These are phyloP conservation scores for Pyrenula aspistea DNA, from an alignment of 495 filamentous ascomycete species.

Conservation along the genomic window DNA sequence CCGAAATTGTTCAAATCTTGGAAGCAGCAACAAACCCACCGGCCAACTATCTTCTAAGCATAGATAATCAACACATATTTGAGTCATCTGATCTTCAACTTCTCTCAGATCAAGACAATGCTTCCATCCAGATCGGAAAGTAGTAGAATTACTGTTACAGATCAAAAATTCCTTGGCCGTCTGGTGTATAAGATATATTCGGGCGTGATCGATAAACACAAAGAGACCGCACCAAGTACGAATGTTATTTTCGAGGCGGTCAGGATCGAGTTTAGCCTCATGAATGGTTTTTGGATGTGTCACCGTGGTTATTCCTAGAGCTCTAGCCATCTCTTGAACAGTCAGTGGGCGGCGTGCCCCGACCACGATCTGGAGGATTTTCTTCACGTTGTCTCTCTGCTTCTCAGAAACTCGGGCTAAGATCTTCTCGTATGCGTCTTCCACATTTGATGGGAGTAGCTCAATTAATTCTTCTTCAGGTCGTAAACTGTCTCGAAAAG, in stretches of 20 bases:
- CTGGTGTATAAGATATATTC: constrained; percentile 15
- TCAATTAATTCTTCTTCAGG: constrained; percentile 5
- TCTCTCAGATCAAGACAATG: neutral
- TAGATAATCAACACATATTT: neutral
- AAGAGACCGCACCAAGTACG: constrained; percentile 20
- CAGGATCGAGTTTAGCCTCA: constrained; percentile 6
- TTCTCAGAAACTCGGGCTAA: constrained; percentile 5
- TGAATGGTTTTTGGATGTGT: constrained; percentile 4
- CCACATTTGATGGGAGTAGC: constrained; percentile 7
- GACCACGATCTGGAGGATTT: constrained; percentile 23
- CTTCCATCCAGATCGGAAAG: neutral
- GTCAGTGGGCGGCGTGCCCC: constrained; percentile 18
- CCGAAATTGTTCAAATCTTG: no score
- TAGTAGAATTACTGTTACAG: neutral
- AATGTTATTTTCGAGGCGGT: constrained; percentile 7
- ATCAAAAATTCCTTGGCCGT: constrained; percentile 11
- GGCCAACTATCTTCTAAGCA: neutral
- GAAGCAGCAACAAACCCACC: no score
- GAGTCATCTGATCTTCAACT: neutral
- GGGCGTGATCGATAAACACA: constrained; percentile 14
- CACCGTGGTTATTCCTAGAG: constrained; percentile 9
- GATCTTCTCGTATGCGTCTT: constrained; percentile 10
- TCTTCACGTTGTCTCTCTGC: constrained; percentile 5
- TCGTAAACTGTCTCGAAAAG: constrained; percentile 7
- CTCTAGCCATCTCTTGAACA: constrained; percentile 19